Evolutionary conservation across 495 filamentous ascomycete genomes (phyloP).

Genomic region (Neurospora cerealis): DNA sequence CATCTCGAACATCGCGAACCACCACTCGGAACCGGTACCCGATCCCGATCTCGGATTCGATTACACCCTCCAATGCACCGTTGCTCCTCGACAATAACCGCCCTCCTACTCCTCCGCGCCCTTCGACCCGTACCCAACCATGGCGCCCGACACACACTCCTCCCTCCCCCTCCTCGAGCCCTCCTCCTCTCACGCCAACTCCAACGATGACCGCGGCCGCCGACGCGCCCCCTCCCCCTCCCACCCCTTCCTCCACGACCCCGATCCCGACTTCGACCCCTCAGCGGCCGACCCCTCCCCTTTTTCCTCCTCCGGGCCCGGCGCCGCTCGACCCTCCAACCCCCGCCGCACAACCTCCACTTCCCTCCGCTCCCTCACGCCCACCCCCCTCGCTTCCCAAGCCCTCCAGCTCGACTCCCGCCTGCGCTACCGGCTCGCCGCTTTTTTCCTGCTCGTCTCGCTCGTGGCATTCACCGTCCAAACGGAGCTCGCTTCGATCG

Average conservation of each 20-base stretch:
- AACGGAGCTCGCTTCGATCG: conserved; percentile 89
- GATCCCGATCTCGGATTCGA: neutral
- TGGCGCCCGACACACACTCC: conserved; percentile 1
- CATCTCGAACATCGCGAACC: neutral
- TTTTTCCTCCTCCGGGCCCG: neutral
- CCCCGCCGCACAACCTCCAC: conserved; percentile 11
- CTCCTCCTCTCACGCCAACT: neutral
- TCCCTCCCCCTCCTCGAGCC: conserved; percentile 4
- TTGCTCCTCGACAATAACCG: neutral
- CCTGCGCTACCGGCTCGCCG: conserved; percentile 78
- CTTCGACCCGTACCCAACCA: neutral
- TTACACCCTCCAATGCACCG: neutral
- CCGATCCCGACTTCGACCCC: neutral
- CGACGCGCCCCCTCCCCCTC: neutral
- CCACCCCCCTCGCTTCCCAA: conserved; percentile 24
- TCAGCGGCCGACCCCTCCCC: neutral
- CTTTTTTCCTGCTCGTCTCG: conserved; percentile 68
- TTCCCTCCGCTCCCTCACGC: conserved; percentile 13
- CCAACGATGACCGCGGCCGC: neutral
- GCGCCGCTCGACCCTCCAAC: conserved; percentile 1
- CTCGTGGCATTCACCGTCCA: conserved; percentile 77
- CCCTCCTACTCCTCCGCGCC: neutral
- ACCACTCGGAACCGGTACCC: neutral
- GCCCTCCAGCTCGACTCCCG: conserved; percentile 46
- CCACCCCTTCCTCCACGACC: neutral